A percentile compares a stretch with the other conserved stretches of the same genome.
Conservation (phyloP, 2,329 filamentous ascomycete genomes). For the Endoconidiophora laricicola region DNA sequence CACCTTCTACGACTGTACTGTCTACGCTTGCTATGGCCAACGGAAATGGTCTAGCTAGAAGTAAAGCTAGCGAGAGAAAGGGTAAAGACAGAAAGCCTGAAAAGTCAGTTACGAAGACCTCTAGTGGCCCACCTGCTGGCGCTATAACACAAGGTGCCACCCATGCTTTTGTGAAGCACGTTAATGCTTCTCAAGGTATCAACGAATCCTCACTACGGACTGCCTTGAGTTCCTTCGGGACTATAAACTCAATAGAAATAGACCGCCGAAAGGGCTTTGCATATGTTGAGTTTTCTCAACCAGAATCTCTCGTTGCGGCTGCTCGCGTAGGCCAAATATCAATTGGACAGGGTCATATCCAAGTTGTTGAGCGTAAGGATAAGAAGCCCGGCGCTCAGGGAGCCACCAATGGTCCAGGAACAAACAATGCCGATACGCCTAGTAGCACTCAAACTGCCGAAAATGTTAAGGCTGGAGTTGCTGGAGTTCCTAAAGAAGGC, state of each 20-base stretch:
- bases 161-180: slow-evolving; percentile 65
- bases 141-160: slow-evolving; percentile 31
- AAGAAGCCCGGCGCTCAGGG: slow-evolving; percentile 23
- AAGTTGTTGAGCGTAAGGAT: slow-evolving; percentile 70
- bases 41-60: background rate
- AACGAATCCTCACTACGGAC: slow-evolving; percentile 65
- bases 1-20: slow-evolving; percentile 20
- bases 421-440: slow-evolving; percentile 12
- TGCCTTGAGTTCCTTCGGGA: slow-evolving; percentile 57
- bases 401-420: slow-evolving; percentile 1
- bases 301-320: slow-evolving; percentile 57
- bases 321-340: slow-evolving; percentile 66
- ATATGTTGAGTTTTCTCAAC: slow-evolving; percentile 73
- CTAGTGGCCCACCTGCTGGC: slow-evolving; percentile 14
- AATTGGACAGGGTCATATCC: slow-evolving; percentile 71
- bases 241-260: slow-evolving; percentile 68
- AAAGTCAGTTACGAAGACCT: slow-evolving; percentile 17
- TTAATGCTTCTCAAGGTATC: slow-evolving; percentile 79
- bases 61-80: background rate
- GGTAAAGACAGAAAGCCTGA: slow-evolving; percentile 20
- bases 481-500: background rate
- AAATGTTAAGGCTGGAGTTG: background rate
- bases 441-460: background rate
- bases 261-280: slow-evolving; percentile 91
- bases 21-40: slow-evolving; percentile 19